phyloP scores from a whole-genome alignment of 257 asterid species.

The Primulina tabacum region DNA sequence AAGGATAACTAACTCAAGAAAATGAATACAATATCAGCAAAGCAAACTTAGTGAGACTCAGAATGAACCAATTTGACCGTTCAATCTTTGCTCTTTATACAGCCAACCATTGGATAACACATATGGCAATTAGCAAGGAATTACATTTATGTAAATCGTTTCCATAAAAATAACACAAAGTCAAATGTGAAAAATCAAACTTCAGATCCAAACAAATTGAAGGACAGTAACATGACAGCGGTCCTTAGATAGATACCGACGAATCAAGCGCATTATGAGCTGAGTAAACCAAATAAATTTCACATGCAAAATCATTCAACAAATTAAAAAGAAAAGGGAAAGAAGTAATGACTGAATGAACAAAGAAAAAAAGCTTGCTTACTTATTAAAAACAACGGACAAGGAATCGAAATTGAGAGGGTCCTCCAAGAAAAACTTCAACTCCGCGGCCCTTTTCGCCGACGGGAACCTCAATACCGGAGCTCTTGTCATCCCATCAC shows the following conservation, averaged over 20 bases:
- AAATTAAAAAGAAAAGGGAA: not conserved
- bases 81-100: not conserved
- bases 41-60: not conserved
- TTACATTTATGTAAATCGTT: too few species aligned
- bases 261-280: not conserved
- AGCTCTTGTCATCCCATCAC: slow-evolving; percentile 94
- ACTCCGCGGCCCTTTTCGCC: slow-evolving; percentile 71
- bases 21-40: not conserved
- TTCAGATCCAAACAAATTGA: too few species aligned
- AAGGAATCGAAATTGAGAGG: slow-evolving; percentile 73
- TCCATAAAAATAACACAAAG: too few species aligned
- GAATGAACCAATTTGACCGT: not conserved
- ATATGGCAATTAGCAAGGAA: too few species aligned
- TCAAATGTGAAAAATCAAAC: not conserved
- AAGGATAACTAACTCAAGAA: not conserved
- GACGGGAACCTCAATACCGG: slow-evolving; percentile 85
- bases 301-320: not conserved
- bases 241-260: not conserved
- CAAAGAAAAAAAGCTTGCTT: slow-evolving; percentile 16
- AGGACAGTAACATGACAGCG: not conserved
- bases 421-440: slow-evolving; percentile 85
- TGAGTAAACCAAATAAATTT: not conserved
- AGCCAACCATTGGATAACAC: not conserved
- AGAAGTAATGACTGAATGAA: not conserved
- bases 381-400: slow-evolving; percentile 73